Evolutionary conservation across 164 flowering plant species (phyloP).

Genomic region (Platanus orientalis): DNA sequence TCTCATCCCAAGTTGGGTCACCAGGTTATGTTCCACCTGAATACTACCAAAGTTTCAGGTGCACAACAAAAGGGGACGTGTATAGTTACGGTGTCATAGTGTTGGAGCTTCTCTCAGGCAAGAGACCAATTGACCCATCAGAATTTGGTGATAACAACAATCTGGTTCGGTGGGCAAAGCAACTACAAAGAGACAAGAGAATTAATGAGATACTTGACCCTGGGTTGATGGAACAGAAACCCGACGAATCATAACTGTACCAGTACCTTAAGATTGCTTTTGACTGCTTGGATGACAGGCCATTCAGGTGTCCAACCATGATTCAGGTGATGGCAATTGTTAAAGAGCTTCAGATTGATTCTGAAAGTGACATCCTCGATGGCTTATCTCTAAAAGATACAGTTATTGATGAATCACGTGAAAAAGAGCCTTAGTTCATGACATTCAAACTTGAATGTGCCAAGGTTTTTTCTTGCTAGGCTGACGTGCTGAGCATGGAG

Average conservation of each 20-base stretch:
- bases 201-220: slow-evolving; percentile 58
- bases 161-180: slow-evolving; percentile 94
- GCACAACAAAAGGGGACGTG: slow-evolving; percentile 83
- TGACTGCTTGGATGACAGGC: too few species aligned
- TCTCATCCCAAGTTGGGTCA: too few species aligned
- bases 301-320: slow-evolving; percentile 82
- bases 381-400: slow-evolving; percentile 53
- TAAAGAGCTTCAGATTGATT: slow-evolving; percentile 70
- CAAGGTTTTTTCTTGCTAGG: too few species aligned
- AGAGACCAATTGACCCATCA: too few species aligned
- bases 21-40: too few species aligned
- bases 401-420: slow-evolving; percentile 50
- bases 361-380: slow-evolving; percentile 61
- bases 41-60: too few species aligned
- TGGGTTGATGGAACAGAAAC: slow-evolving; percentile 33
- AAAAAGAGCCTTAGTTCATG: slow-evolving; percentile 28
- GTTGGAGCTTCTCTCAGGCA: too few species aligned
- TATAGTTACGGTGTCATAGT: slow-evolving; percentile 79
- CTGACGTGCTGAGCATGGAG: too few species aligned
- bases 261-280: too few species aligned
- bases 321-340: slow-evolving; percentile 93
- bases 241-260: slow-evolving; percentile 52
- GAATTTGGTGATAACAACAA: slow-evolving; percentile 83
- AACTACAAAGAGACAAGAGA: slow-evolving; percentile 51
- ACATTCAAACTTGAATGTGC: not conserved